Evolutionary conservation across 768 basidiomycete species (phyloP).

Genomic region (Auricularia sp.): DNA sequence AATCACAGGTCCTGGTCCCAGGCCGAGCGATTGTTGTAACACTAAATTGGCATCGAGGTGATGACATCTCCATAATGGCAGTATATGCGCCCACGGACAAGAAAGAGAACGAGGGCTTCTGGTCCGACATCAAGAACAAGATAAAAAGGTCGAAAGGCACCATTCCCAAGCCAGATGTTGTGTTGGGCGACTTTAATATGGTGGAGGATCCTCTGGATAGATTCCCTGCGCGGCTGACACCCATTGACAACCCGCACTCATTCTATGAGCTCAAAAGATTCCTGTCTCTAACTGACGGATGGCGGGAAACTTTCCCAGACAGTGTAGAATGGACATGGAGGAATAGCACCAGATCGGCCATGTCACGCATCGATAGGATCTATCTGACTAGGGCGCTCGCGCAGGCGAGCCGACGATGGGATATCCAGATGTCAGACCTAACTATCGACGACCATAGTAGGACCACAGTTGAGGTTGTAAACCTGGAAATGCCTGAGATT

Average conservation of each 20-base stretch:
- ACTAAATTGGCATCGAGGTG: background rate
- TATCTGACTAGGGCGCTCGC: background rate
- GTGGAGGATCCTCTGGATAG: conserved; percentile 15
- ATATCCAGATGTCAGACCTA: background rate
- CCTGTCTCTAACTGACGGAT: background rate
- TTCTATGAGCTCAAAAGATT: background rate
- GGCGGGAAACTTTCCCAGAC: background rate
- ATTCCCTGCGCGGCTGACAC: conserved; percentile 3
- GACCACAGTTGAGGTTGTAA: background rate
- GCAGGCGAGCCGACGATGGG: background rate
- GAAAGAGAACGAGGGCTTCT: background rate
- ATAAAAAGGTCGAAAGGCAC: background rate
- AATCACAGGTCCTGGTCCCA: background rate
- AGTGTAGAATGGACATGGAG: background rate
- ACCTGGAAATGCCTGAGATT: background rate
- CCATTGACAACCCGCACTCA: background rate
- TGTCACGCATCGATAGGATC: background rate
- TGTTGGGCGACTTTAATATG: conserved; percentile 16
- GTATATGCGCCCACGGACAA: background rate
- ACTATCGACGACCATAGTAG: background rate
- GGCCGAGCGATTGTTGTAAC: background rate
- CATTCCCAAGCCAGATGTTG: conserved; percentile 6
- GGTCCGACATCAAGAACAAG: background rate
- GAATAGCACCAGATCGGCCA: background rate
- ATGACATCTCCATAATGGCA: background rate